Percentiles rank a stretch among this genome's conserved stretches.
Evolutionary conservation across 1,284 basidiomycete species (phyloP).

Genomic region (Pholiota adiposa): DNA sequence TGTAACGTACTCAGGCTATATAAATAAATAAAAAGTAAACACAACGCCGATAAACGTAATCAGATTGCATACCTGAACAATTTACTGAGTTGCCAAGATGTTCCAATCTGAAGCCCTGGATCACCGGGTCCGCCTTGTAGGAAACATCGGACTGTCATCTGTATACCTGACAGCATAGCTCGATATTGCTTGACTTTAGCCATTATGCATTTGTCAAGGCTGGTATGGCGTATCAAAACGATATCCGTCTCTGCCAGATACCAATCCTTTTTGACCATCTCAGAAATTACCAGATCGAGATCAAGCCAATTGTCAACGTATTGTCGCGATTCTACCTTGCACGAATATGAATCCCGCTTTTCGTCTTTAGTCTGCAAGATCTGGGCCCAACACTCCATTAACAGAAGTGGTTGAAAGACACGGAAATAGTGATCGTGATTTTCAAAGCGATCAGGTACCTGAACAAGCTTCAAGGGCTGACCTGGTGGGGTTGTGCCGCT

Average conservation of each 20-base stretch:
- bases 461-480: conserved; percentile 36
- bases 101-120: conserved; percentile 63
- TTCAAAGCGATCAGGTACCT: conserved; percentile 71
- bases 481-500: conserved; percentile 64
- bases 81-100: conserved; percentile 79
- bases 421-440: conserved; percentile 73
- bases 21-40: background rate
- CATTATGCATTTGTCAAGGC: conserved; percentile 57
- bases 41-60: conserved; percentile 2
- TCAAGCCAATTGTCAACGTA: conserved; percentile 77
- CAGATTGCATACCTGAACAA: conserved; percentile 69
- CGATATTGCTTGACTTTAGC: conserved; percentile 82
- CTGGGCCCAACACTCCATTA: conserved; percentile 94
- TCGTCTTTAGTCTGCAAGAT: conserved; percentile 80
- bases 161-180: conserved; percentile 52
- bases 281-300: conserved; percentile 66
- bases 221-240: conserved; percentile 66
- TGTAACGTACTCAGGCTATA: conserved; percentile 86
- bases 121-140: conserved; percentile 45
- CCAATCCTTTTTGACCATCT: conserved; percentile 69
- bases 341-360: conserved; percentile 53
- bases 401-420: conserved; percentile 86
- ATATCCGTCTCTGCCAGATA: conserved; percentile 81
- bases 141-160: conserved; percentile 55
- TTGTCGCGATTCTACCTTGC: conserved; percentile 64